A percentile compares a stretch with the other conserved stretches of the same genome.
Conservation (phyloP, 768 basidiomycete species). For the Phylloporus sp. region DNA sequence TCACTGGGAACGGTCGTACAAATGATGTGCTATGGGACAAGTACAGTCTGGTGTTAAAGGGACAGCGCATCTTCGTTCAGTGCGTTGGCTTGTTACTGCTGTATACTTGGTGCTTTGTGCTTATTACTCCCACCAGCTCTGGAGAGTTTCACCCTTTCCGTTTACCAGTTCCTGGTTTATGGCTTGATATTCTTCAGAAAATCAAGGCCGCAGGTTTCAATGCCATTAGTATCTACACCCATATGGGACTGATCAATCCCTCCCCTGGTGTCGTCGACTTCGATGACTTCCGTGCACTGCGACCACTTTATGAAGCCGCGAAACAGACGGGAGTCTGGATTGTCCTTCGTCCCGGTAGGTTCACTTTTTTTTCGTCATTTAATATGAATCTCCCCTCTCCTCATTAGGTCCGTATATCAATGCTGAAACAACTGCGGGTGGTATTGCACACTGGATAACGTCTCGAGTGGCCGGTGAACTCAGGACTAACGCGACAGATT, state of each 20-base stretch:
- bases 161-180: slow-evolving; percentile 72
- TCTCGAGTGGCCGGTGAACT: slow-evolving; percentile 59
- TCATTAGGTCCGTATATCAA: slow-evolving; percentile 53
- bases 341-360: slow-evolving; percentile 69
- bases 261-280: slow-evolving; percentile 73
- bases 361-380: not conserved
- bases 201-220: slow-evolving; percentile 80
- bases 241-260: slow-evolving; percentile 78
- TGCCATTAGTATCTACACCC: slow-evolving; percentile 71
- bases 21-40: slow-evolving; percentile 56
- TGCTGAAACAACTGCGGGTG: slow-evolving; percentile 78
- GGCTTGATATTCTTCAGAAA: slow-evolving; percentile 81
- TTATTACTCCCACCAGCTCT: slow-evolving; percentile 42
- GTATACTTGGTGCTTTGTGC: not conserved
- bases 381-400: slow-evolving; percentile 7
- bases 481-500: slow-evolving; percentile 70
- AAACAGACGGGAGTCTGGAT: slow-evolving; percentile 73
- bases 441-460: slow-evolving; percentile 68
- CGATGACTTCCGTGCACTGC: slow-evolving; percentile 59
- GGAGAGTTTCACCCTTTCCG: slow-evolving; percentile 86
- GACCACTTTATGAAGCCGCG: slow-evolving; percentile 72
- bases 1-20: slow-evolving; percentile 33
- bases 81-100: slow-evolving; percentile 33
- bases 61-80: slow-evolving; percentile 72
- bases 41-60: slow-evolving; percentile 65